phyloP scores from a whole-genome alignment of 2,329 filamentous ascomycete species.

The Thielaviopsis ethacetica region DNA sequence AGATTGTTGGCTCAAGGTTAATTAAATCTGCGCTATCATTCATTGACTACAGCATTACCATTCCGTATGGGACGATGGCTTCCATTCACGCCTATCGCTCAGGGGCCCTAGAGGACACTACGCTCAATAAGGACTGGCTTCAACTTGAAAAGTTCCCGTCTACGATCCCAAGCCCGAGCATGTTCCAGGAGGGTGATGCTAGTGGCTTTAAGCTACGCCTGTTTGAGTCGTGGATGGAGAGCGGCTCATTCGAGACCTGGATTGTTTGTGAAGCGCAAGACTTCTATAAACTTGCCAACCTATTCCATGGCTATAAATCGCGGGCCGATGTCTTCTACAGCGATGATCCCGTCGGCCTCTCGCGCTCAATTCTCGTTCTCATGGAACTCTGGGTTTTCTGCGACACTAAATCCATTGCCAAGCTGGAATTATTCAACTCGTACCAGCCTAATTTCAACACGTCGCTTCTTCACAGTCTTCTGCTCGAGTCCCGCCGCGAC shows the following conservation, averaged over 20 bases:
- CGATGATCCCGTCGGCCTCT: constrained; percentile 28
- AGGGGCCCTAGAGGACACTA: constrained; percentile 13
- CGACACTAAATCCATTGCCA: constrained; percentile 28
- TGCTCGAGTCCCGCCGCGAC: constrained; percentile 27
- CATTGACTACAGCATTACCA: no score
- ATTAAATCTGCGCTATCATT: no score
- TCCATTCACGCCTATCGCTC: constrained; percentile 15
- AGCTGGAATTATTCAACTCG: constrained; percentile 25
- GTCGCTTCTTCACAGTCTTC: constrained; percentile 25
- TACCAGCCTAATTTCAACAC: constrained; percentile 30
- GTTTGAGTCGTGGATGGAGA: constrained; percentile 34
- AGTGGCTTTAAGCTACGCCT: not conserved
- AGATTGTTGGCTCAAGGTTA: not conserved
- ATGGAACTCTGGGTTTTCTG: constrained; percentile 43
- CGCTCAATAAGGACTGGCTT: not conserved
- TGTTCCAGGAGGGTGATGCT: not conserved
- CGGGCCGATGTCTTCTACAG: no score
- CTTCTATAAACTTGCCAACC: constrained; percentile 17
- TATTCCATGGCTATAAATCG: constrained; percentile 20
- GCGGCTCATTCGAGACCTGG: constrained; percentile 24
- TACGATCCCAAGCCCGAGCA: not conserved
- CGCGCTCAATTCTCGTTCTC: constrained; percentile 37
- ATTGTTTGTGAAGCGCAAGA: constrained; percentile 15
- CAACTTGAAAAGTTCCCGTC: not conserved
- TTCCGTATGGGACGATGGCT: constrained; percentile 1